Evolutionary conservation across 352 stramenopile species (phyloP).

Genomic region (Pythium coloratum): DNA sequence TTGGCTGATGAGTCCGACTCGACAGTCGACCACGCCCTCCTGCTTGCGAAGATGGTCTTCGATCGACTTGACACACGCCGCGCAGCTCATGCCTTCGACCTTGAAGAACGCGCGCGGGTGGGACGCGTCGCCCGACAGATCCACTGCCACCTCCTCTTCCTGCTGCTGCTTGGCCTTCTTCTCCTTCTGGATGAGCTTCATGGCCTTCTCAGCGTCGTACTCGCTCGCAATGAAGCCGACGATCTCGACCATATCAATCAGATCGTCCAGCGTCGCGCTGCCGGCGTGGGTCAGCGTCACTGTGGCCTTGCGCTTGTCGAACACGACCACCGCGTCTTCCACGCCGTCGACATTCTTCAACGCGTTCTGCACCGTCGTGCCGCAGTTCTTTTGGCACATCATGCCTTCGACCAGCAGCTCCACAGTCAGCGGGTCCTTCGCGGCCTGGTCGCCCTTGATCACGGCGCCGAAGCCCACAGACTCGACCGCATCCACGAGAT

Average conservation of each 20-base stretch:
- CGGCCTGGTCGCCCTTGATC: slow-evolving; percentile 25
- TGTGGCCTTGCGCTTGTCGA: slow-evolving; percentile 67
- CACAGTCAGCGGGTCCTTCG: slow-evolving; percentile 37
- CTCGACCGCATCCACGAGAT: slow-evolving; percentile 78
- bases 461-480: slow-evolving; percentile 72
- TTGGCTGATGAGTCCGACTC: slow-evolving; percentile 83
- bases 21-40: slow-evolving; percentile 69
- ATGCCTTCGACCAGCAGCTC: slow-evolving; percentile 90
- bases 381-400: slow-evolving; percentile 96
- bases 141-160: slow-evolving; percentile 32
- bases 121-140: slow-evolving; percentile 40
- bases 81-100: slow-evolving; percentile 86
- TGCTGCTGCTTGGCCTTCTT: slow-evolving; percentile 38
- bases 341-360: slow-evolving; percentile 81
- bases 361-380: slow-evolving; percentile 87
- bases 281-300: slow-evolving; percentile 48
- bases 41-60: slow-evolving; percentile 71
- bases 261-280: slow-evolving; percentile 56
- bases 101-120: slow-evolving; percentile 80
- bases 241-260: slow-evolving; percentile 80
- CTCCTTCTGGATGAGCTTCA: slow-evolving; percentile 46
- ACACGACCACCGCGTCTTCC: slow-evolving; percentile 58
- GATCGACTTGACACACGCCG: slow-evolving; percentile 86
- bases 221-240: slow-evolving; percentile 59
- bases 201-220: slow-evolving; percentile 59